Evolutionary conservation across 495 filamentous ascomycete species (phyloP).

Genomic region (Aspergillus olivimuriae): DNA sequence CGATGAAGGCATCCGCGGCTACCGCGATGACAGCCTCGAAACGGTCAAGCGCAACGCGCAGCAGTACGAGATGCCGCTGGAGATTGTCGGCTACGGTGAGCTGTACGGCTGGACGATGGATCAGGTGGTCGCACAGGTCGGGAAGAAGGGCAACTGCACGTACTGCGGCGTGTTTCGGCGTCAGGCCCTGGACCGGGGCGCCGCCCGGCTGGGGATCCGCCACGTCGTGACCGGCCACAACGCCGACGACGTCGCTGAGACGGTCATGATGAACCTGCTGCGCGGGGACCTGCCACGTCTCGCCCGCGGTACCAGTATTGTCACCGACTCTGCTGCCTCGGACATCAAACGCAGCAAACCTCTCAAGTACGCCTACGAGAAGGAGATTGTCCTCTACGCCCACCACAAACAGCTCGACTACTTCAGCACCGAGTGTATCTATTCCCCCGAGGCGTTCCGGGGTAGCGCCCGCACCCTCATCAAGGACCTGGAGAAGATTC

Average conservation of each 20-base stretch:
- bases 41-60: constrained; percentile 89
- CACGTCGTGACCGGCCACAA: constrained; percentile 98
- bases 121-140: constrained; percentile 89
- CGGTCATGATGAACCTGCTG: constrained; percentile 93
- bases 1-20: constrained; percentile 95
- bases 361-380: constrained; percentile 96
- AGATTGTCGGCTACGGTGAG: constrained; percentile 88
- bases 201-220: constrained; percentile 76
- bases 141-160: constrained; percentile 98
- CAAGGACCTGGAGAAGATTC: constrained; percentile 88
- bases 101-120: constrained; percentile 99
- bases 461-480: constrained; percentile 87
- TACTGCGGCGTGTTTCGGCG: constrained; percentile 96
- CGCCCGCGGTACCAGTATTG: constrained; percentile 83
- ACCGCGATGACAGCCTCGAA: constrained; percentile 90
- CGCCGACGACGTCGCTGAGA: constrained; percentile 97
- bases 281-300: constrained; percentile 85
- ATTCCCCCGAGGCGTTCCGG: constrained; percentile 96
- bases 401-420: constrained; percentile 95
- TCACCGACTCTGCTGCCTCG: constrained; percentile 67
- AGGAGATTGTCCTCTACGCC: constrained; percentile 96
- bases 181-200: constrained; percentile 90
- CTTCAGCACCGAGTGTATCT: constrained; percentile 97
- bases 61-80: constrained; percentile 85
- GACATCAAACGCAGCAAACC: constrained; percentile 92